Evolutionary conservation across 2,329 filamentous ascomycete genomes (phyloP).

Genomic region (Ophiosphaerella herpotricha): DNA sequence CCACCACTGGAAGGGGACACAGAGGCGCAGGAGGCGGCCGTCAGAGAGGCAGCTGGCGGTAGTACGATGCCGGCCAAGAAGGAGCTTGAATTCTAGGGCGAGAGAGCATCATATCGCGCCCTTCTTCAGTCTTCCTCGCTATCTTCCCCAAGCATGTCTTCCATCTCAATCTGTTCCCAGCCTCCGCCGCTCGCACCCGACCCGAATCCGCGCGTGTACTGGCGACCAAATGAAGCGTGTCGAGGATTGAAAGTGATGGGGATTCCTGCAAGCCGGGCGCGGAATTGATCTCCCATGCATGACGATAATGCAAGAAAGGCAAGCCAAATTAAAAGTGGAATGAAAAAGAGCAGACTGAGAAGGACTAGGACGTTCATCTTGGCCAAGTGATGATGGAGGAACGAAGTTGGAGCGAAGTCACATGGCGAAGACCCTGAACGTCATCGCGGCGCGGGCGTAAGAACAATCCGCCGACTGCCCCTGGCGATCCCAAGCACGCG

Average conservation of each 20-base stretch:
- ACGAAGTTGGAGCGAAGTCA: conserved; percentile 18
- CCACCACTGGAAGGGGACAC: conserved; percentile 82
- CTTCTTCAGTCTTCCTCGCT: conserved; percentile 23
- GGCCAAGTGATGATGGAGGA: conserved; percentile 11
- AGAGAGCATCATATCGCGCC: not conserved
- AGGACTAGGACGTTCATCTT: conserved; percentile 42
- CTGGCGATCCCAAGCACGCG: conserved; percentile 5
- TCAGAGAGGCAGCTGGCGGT: conserved; percentile 41
- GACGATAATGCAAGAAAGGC: conserved; percentile 60
- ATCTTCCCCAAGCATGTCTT: conserved; percentile 60
- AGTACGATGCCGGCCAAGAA: conserved; percentile 57
- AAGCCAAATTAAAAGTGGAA: conserved; percentile 46
- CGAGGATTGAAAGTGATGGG: conserved; percentile 46
- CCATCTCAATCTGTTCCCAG: conserved; percentile 67
- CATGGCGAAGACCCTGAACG: conserved; percentile 26
- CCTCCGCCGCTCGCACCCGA: conserved; percentile 58
- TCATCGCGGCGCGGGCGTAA: conserved; percentile 17
- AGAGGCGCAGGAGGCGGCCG: conserved; percentile 59
- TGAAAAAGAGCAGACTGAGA: conserved; percentile 38
- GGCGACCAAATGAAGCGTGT: conserved; percentile 57
- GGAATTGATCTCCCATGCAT: conserved; percentile 59
- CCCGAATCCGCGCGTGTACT: conserved; percentile 61
- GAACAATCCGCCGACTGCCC: conserved; percentile 15
- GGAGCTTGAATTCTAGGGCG: conserved; percentile 69
- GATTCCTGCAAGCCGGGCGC: conserved; percentile 49